Conservation (phyloP, 805 yeast species). For the Ogataea degrootiae region DNA sequence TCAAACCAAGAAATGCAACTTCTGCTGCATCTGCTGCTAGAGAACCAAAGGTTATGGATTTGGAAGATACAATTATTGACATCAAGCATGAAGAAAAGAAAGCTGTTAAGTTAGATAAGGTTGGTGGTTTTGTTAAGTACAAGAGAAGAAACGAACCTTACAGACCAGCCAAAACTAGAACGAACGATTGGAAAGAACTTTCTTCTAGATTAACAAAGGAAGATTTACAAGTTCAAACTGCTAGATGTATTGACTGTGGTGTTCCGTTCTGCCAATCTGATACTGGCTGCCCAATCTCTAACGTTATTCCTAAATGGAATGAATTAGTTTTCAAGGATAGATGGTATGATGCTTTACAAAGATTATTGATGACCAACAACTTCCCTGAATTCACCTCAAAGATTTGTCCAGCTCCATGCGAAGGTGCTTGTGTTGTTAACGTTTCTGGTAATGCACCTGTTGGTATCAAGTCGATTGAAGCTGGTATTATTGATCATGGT, state of each 20-base stretch:
- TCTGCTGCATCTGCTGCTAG: slow-evolving; percentile 24
- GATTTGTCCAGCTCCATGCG: slow-evolving; percentile 99
- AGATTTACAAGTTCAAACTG: slow-evolving; percentile 86
- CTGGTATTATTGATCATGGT: slow-evolving; percentile 94
- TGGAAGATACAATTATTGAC: slow-evolving; percentile 85
- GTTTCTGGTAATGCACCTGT: slow-evolving; percentile 93
- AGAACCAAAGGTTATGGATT: slow-evolving; percentile 85
- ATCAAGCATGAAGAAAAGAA: slow-evolving; percentile 60
- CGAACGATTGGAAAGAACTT: slow-evolving; percentile 90
- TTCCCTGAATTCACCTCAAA: slow-evolving; percentile 98
- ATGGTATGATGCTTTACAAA: slow-evolving; percentile 90
- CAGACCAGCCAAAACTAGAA: slow-evolving; percentile 69
- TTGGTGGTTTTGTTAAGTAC: slow-evolving; percentile 91
- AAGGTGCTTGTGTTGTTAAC: slow-evolving; percentile 84
- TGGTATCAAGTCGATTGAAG: slow-evolving; percentile 92
- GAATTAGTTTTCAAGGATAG: slow-evolving; percentile 91
- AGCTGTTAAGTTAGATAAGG: slow-evolving; percentile 65
- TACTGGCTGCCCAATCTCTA: slow-evolving; percentile 96
- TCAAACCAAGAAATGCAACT: slow-evolving; percentile 42
- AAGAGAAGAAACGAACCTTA: slow-evolving; percentile 83
- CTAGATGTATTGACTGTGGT: slow-evolving; percentile 99
- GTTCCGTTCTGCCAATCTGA: slow-evolving; percentile 98
- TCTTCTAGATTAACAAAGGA: slow-evolving; percentile 75
- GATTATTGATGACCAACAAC: slow-evolving; percentile 92
- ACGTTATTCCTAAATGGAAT: slow-evolving; percentile 97